Conservation (phyloP, 257 asterid species). For the Nicotiana sylvestris region DNA sequence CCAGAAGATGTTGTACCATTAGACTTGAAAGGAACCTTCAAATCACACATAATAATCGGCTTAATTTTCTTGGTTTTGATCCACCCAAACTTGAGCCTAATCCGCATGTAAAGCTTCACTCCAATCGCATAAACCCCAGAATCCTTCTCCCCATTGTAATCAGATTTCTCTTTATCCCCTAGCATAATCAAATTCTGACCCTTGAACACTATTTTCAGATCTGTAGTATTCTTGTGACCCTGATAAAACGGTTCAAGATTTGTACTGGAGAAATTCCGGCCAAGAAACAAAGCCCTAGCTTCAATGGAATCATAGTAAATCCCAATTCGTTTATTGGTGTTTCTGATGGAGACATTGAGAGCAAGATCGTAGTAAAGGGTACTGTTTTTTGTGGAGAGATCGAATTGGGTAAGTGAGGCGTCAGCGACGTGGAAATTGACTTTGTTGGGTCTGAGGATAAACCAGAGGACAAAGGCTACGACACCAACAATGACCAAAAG, state of each 20-base stretch:
- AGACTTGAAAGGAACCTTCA: constrained; percentile 49
- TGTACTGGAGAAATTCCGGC: constrained; percentile 33
- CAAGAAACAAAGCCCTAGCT: constrained; percentile 59
- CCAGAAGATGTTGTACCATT: constrained; percentile 35
- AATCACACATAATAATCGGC: constrained; percentile 68
- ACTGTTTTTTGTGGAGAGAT: constrained; percentile 36
- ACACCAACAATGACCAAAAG: constrained; percentile 39
- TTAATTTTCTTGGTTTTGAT: constrained; percentile 43
- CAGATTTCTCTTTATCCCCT: constrained; percentile 29
- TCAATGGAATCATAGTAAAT: constrained; percentile 77
- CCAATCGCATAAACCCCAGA: constrained; percentile 40
- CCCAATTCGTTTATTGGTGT: constrained; percentile 82
- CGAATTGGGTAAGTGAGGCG: constrained; percentile 62
- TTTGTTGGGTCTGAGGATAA: constrained; percentile 71
- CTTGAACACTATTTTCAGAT: constrained; percentile 31
- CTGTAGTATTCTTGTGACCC: constrained; percentile 46
- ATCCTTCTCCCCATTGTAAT: constrained; percentile 28
- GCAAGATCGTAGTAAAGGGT: constrained; percentile 60
- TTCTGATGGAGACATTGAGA: constrained; percentile 56
- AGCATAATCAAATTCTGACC: constrained; percentile 34
- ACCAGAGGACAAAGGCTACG: constrained; percentile 40
- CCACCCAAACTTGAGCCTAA: constrained; percentile 43
- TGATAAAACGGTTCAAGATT: constrained; percentile 48
- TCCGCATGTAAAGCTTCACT: constrained; percentile 43
- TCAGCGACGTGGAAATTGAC: constrained; percentile 54